phyloP scores from a whole-genome alignment of 148 eudicot genomes.

The Silene conica region DNA sequence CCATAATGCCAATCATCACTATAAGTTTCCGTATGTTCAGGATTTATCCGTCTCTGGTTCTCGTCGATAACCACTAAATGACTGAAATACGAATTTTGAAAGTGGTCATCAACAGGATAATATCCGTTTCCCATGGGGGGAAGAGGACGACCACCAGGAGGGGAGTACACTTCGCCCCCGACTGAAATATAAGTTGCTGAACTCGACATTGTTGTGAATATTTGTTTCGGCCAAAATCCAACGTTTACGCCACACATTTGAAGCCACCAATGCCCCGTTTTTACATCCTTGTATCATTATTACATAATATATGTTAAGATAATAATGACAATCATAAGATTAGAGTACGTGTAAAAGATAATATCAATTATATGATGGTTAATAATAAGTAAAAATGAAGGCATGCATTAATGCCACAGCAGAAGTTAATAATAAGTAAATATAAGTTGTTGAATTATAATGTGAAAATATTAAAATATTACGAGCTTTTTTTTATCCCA shows the following conservation, averaged over 20 bases:
- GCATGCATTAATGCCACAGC: no score
- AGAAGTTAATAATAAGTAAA: no score
- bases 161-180: neutral
- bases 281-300: neutral
- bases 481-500: no score
- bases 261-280: slow-evolving; percentile 2
- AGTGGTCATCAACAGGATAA: neutral
- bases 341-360: no score
- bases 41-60: neutral
- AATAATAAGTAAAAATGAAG: no score
- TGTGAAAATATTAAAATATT: no score
- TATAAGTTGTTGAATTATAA: no score
- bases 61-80: neutral
- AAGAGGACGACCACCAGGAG: neutral
- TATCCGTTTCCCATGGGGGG: slow-evolving; percentile 4
- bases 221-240: slow-evolving; percentile 5
- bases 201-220: no score
- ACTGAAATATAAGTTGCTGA: neutral
- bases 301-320: no score
- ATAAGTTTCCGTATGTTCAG: neutral
- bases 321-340: no score
- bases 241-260: neutral
- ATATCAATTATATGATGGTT: no score
- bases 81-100: neutral
- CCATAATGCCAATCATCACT: slow-evolving; percentile 9